Base-by-base conservation (phyloP, 1,284 basidiomycete genomes). In the Xerocomus nothofagi region DNA sequence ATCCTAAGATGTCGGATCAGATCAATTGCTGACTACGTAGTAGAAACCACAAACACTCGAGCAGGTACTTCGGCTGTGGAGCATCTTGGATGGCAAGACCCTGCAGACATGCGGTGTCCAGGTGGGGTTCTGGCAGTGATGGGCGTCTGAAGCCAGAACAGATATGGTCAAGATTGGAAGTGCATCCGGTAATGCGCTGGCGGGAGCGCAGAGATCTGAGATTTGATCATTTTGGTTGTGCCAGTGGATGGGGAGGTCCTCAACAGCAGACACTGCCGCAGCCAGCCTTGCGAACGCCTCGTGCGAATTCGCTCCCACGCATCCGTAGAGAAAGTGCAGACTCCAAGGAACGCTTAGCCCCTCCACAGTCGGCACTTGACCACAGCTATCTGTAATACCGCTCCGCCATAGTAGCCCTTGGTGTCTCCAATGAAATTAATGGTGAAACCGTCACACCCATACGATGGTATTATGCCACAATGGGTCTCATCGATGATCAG, bases 81-180 rank as follows among this genome's bases (percentile, higher is more conserved):
- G 10, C 30, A 7, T 29, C 34, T 5, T 34, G 10, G 24, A 24
- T 17, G 23, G 10, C 17, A n/a, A 36, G 55, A 54, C 59, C 57
- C 59, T 57, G 57, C 23, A 23, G 14, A 20, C 53, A 57, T 49
- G 56, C 18, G 44, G 44, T 33, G 21, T 48, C 38, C 57, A 36
- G 37, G 49, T 17, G 43, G 7, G n/a, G 4, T 17, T 26, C 31
- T 34, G 39, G 26, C 11, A 15, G 18, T 44, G 44, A 47, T 50
- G 27, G 30, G 37, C 49, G 55, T 55, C 42, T 9, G 26, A 41
- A 47, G 41, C 23, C 18, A 18, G n/a, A 27, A 24, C 15, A 29
- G 29, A 40, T 26, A 33, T 30, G 34, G 23, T 21, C 9, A 32
- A 36, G 57, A 45, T 48, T 36, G 18, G 48, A 42, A 51, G 55